A percentile compares a stretch with the other conserved stretches of the same genome.
phyloP scores from a whole-genome alignment of 2,329 filamentous ascomycete species.

The Fusarium aywerte region DNA sequence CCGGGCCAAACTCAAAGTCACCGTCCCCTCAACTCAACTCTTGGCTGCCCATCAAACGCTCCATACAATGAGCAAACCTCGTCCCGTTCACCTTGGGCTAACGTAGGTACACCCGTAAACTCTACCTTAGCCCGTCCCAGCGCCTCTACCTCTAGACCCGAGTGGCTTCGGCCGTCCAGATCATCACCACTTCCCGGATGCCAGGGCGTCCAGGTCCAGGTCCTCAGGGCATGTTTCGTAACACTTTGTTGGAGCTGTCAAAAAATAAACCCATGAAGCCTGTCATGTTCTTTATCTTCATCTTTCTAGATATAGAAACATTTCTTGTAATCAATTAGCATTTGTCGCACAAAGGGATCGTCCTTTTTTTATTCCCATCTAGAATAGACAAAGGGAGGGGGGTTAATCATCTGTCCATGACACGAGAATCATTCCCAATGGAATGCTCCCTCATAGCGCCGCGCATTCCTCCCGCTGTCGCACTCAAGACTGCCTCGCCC shows the following conservation, averaged over 20 bases:
- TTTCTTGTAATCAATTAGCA: conserved; percentile 5
- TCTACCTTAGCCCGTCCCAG: conserved; percentile 33
- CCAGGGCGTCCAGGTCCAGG: neutral
- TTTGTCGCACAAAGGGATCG: conserved; percentile 29
- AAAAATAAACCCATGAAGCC: neutral
- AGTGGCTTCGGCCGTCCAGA: conserved; percentile 37
- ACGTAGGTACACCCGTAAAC: conserved; percentile 41
- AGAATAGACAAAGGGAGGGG: conserved; percentile 33
- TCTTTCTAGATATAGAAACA: neutral
- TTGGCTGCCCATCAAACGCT: neutral
- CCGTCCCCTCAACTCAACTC: neutral
- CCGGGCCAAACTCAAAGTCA: conserved; percentile 30
- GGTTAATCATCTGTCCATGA: conserved; percentile 25
- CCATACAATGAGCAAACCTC: conserved; percentile 2
- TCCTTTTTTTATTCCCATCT: conserved; percentile 14
- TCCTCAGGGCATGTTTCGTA: neutral
- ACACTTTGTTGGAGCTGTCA: conserved; percentile 8
- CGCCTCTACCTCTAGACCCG: conserved; percentile 22
- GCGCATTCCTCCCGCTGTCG: conserved; percentile 45
- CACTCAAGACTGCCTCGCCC: conserved; percentile 31
- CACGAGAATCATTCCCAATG: conserved; percentile 35
- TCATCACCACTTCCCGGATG: conserved; percentile 21
- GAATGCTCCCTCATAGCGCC: conserved; percentile 47
- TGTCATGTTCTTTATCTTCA: neutral
- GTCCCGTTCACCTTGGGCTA: conserved; percentile 30